These are phyloP conservation scores for Hirsutella thompsonii DNA, from an alignment of 2,329 filamentous ascomycete genomes.

Conservation along the genomic window DNA sequence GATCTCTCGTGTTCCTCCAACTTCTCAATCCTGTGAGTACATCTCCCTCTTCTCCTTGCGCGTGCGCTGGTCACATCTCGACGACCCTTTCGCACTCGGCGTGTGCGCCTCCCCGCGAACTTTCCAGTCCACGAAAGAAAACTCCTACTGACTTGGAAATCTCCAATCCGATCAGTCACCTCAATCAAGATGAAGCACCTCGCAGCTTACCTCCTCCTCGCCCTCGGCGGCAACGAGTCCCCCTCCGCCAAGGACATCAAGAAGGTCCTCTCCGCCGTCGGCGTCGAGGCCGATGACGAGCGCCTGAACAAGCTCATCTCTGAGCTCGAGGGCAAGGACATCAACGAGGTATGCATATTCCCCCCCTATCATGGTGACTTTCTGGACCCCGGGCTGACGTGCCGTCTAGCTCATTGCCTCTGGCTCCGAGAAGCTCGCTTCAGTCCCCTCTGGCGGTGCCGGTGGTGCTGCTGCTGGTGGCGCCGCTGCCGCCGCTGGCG, in stretches of 20 bases:
- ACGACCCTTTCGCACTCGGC: not conserved
- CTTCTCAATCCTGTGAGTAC: not conserved
- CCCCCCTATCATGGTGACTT: no score
- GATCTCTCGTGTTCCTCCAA: slow-evolving; percentile 72
- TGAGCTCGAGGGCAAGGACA: slow-evolving; percentile 85
- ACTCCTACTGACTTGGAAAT: slow-evolving; percentile 7
- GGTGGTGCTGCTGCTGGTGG: slow-evolving; percentile 57
- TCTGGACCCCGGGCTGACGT: slow-evolving; percentile 10
- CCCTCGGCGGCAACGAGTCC: slow-evolving; percentile 81
- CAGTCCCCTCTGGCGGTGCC: slow-evolving; percentile 84
- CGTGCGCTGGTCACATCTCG: not conserved
- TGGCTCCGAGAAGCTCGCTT: slow-evolving; percentile 88
- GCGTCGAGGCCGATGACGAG: slow-evolving; percentile 83
- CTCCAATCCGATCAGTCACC: slow-evolving; percentile 13
- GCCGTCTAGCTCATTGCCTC: slow-evolving; percentile 66
- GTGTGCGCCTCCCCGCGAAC: no score
- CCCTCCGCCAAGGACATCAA: slow-evolving; percentile 82
- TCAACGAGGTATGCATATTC: slow-evolving; percentile 67
- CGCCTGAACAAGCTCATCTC: slow-evolving; percentile 77
- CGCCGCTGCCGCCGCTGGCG: slow-evolving; percentile 56
- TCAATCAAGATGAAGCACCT: slow-evolving; percentile 93
- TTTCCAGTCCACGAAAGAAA: slow-evolving; percentile 9
- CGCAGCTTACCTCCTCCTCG: slow-evolving; percentile 96
- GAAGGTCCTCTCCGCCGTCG: slow-evolving; percentile 80
- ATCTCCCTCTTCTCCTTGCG: no score